Evolutionary conservation across 139 green algal genomes (phyloP), one percentile per base, ranked within the genome.

Genomic region (Diplosphaera chodatii): DNA sequence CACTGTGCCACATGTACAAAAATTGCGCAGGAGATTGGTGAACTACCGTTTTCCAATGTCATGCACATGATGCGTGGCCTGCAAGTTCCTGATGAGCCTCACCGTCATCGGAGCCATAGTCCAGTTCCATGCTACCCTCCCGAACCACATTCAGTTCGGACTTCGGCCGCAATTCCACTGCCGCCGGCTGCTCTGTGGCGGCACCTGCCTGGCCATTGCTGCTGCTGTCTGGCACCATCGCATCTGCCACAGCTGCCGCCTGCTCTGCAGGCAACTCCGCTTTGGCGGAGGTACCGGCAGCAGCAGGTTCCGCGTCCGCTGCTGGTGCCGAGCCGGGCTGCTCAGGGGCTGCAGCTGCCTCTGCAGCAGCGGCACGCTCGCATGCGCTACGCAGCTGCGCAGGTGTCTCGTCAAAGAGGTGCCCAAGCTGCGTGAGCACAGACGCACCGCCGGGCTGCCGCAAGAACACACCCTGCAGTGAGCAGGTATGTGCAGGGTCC

Each of bases 351-450:
- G 15, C 1, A 32, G 31, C 41, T 30, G 31, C 30, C 30, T 3
- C 1, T 41, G 59, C 5, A 33, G 32, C 40, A 56, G 41, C 27
- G 23, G 40, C 68, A 30, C 21, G 10, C 29, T 22, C 70, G 40
- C 71, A 71, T 4, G 66, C 64, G 4, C 48, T 65, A 8, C 37
- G 37, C 66, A 80, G 69, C 69, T 68, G 28, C 37, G 77, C 78
- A 23, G 63, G 72, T 20, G 34, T 66, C 55, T 86, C 81, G 1
- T 78, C 79, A 37, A 87, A 66, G 48, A 87, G 40, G 27, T 73
- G 73, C 0, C 79, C 74, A 18, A 87, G 67, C 30, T 80, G 74
- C 8, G 64, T 37, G 13, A 84, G 64, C 34, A 79, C 67, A 2
- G 78, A 34, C 6, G 25, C 21, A 32, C 22, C 67, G 8, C 59